Base-by-base conservation (phyloP, 2,329 filamentous ascomycete genomes). In the Remersonia thermophila region DNA sequence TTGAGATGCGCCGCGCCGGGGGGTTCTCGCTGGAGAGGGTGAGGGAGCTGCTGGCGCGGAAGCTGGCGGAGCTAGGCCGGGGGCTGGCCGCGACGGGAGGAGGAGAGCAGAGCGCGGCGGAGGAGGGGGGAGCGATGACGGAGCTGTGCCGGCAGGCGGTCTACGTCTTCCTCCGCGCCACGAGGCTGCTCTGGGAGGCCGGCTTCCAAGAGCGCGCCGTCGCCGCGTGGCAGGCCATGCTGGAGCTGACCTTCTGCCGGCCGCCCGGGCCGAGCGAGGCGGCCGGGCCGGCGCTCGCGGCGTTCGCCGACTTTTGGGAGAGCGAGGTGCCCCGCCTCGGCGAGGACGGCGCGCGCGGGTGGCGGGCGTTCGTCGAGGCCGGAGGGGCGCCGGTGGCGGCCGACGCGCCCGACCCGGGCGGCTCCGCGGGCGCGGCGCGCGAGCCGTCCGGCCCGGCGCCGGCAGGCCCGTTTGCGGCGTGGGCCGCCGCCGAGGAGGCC, bases 281-380 rank as follows among this genome's bases (percentile, higher is more conserved):
- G 2, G 36, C 48, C 9, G 46, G 44, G n/a, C 32, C 46, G 8
- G 45, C 47, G 4, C 33, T 65, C 9, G 52, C 57, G 2, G 51
- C 52, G 0, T 82, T 94, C 42, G 63, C 71, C 32, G 68, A 77
- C 2, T 94, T 91, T 44, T 96, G 91, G 91, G 85, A 94, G 40
- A 83, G 77, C 38, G 89, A 95, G 51, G 67, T 75, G 1, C 65
- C 81, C 0, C 73, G 89, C 5, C 70, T 94, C 36, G 89, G 89
- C 8, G 89, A 96, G 47, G 51, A 59, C 1, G 66, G 63, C 2
- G 78, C 84, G 3, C 64, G 67, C 42, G 85, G 86, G 1, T 95
- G 86, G 86, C 54, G 50, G 2, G 50, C 61, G n/a, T 77, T 66
- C 45, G 56, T 61, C 11, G 50, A 55, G n/a, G 51, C 47, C 12